Evolutionary conservation across 768 basidiomycete species (phyloP), one percentile per base, ranked within the genome.

Genomic region (Gelatoporia subvermispora): DNA sequence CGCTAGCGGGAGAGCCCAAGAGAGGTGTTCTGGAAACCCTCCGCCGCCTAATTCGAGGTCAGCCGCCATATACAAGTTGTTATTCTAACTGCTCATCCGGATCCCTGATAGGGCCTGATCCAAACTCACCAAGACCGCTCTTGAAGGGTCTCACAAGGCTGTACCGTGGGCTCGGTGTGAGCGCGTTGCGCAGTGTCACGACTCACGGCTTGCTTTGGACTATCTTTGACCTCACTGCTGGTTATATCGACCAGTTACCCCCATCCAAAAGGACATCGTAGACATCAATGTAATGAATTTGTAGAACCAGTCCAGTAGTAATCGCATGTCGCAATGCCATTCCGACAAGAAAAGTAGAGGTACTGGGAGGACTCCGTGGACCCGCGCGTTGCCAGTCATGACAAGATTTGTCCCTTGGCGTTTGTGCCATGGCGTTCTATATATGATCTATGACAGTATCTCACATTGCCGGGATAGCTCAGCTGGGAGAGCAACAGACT

Each of bases 201-300:
- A 95, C 93, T 7, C 94, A 96, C 56, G 94, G 94, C 18, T 72
- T 95, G 35, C 72, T 94, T 43, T 96, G 93, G 93, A 95, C 93
- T 8, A 74, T 96, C 52, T 93, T 93, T 64, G 93, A 96, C 70
- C 69, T 85, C 56, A 82, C 80, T 24, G 77, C 84, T 35, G 70
- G 78, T 57, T 87, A 85, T 64, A 88, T 91, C 60, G 88, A 91
- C 60, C 62, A 66, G 49, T 67, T 82, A 45, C 77, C 78, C 20
- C 43, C 28, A 13, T 31, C 28, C 5, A 31, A 31, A 31, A 31
- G 28, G 28, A 31, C 28, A 31, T 31, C 28, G 28, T 31, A 31
- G 28, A 31, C 28, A 31, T 5, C 28, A 31, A 31, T 31, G 28
- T 31, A 31, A 31, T 31, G 13, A 31, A 31, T 31, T 7, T 31